Base-by-base conservation (phyloP, 371 early-diverging fungal species). In the Saksenaea vasiformis region DNA sequence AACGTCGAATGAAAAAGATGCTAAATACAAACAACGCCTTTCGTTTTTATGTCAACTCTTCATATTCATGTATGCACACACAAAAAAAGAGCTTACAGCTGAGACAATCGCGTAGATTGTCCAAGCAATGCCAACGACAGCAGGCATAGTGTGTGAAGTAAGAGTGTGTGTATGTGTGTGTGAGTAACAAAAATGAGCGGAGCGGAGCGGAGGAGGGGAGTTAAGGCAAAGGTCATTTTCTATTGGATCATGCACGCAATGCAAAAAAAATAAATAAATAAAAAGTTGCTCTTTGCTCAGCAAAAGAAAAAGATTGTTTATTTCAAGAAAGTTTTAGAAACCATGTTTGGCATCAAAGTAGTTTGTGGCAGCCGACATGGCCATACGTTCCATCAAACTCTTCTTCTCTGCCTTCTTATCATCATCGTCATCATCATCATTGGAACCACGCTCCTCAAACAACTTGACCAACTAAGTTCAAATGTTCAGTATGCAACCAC, bases 1-100 rank as follows among this genome's bases (percentile, higher is more conserved):
- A 87, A 71, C 85, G 76, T 28, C 83, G 72, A 28, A 85, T 84
- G 61, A 85, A 85, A 14, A 68, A 72, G 43, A 78, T 60, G 47
- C 83, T 81, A 61, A 85, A 77, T 13, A 74, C 62, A 41, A 85
- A 74, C 19, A 85, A 62, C n/a, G 65, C 61, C 87, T 85, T 68
- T 22, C 34, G 24, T n/a, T n/a, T n/a, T n/a, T n/a, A n/a, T n/a
- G n/a, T n/a, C n/a, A n/a, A n/a, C n/a, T n/a, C n/a, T n/a, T n/a
- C n/a, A n/a, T n/a, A n/a, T n/a, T n/a, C n/a, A n/a, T n/a, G n/a
- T n/a, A n/a, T n/a, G n/a, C n/a, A n/a, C n/a, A 62, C 14, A 44
- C 7, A 43, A 44, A 26, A 15, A 17, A 41, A 19, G 14, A 15
- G 15, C 62, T 70, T 67, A 77, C 77, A 38, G 57, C 62, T 28